A percentile compares a stretch with the other conserved stretches of the same genome.
phyloP scores from a whole-genome alignment of 768 basidiomycete species.

The Floccularia luteovirens region DNA sequence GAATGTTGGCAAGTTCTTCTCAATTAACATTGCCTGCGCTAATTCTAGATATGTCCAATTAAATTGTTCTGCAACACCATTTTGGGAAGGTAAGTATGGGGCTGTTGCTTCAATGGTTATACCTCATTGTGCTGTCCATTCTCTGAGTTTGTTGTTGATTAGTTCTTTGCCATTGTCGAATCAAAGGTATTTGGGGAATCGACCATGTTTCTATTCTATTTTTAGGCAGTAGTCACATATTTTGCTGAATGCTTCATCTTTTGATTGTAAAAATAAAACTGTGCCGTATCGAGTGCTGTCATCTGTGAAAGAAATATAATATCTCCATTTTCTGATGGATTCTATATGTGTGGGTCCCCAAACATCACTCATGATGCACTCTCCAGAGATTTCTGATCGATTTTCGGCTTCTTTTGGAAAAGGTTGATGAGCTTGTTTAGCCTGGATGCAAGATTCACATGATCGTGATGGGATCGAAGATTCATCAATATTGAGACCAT shows the following conservation, averaged over 20 bases:
- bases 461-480: conserved; percentile 8
- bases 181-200: conserved; percentile 6
- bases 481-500: conserved; percentile 13
- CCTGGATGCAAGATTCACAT: conserved; percentile 25
- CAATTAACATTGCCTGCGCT: conserved; percentile 22
- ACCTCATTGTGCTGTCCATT: conserved; percentile 13
- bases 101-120: conserved; percentile 21
- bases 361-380: conserved; percentile 15
- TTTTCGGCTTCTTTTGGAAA: conserved; percentile 21
- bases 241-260: conserved; percentile 8
- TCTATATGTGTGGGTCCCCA: conserved; percentile 19
- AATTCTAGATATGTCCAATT: conserved; percentile 24
- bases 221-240: conserved; percentile 10
- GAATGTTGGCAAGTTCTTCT: conserved; percentile 11
- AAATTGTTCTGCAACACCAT: conserved; percentile 30
- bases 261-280: conserved; percentile 10
- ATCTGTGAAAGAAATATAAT: conserved; percentile 19
- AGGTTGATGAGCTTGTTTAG: conserved; percentile 20
- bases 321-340: conserved; percentile 14
- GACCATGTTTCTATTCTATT: conserved; percentile 9
- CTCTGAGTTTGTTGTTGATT: conserved; percentile 12
- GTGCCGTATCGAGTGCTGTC: conserved; percentile 4
- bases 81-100: conserved; percentile 28
- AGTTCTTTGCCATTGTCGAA: conserved; percentile 25
- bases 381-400: conserved; percentile 11